A percentile compares a stretch with the other conserved stretches of the same genome.
These are phyloP conservation scores for Phytophthora capsici DNA, from an alignment of 352 stramenopile species.

Conservation along the genomic window DNA sequence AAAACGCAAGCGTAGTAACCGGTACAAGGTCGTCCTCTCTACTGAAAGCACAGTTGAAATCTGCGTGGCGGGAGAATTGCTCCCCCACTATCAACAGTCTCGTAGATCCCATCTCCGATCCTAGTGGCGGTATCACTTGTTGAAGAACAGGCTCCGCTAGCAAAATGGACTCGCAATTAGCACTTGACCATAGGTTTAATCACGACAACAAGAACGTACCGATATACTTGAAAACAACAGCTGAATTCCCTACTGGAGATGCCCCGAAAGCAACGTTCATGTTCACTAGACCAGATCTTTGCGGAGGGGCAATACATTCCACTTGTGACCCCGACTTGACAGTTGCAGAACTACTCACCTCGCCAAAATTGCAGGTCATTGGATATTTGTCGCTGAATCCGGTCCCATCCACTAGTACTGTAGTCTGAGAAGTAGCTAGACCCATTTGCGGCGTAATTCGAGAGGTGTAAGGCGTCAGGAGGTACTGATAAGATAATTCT, in stretches of 20 bases:
- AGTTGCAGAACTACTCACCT: slow-evolving; percentile 10
- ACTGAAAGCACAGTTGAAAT: slow-evolving; percentile 32
- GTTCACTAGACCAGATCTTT: slow-evolving; percentile 9
- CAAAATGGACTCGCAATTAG: no score
- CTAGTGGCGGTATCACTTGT: slow-evolving; percentile 38
- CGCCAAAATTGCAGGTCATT: slow-evolving; percentile 45
- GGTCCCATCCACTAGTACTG: slow-evolving; percentile 35
- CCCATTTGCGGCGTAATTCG: slow-evolving; percentile 34
- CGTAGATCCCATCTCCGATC: slow-evolving; percentile 38
- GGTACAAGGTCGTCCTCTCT: not conserved
- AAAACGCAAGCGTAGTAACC: slow-evolving; percentile 25
- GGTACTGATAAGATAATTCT: slow-evolving; percentile 38
- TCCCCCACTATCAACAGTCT: slow-evolving; percentile 40
- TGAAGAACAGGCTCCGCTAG: slow-evolving; percentile 36
- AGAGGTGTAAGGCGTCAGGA: slow-evolving; percentile 16
- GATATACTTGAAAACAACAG: slow-evolving; percentile 41
- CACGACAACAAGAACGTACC: slow-evolving; percentile 20
- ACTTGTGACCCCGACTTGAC: slow-evolving; percentile 33
- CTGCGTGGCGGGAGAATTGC: slow-evolving; percentile 21
- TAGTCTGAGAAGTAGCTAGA: slow-evolving; percentile 18
- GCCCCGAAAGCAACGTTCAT: slow-evolving; percentile 23
- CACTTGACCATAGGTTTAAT: not conserved
- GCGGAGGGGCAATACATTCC: slow-evolving; percentile 32
- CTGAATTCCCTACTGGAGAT: not conserved
- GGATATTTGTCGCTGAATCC: slow-evolving; percentile 37